Conservation (phyloP, 2,329 filamentous ascomycete genomes). For the Arthrobotrys entomopaga region DNA sequence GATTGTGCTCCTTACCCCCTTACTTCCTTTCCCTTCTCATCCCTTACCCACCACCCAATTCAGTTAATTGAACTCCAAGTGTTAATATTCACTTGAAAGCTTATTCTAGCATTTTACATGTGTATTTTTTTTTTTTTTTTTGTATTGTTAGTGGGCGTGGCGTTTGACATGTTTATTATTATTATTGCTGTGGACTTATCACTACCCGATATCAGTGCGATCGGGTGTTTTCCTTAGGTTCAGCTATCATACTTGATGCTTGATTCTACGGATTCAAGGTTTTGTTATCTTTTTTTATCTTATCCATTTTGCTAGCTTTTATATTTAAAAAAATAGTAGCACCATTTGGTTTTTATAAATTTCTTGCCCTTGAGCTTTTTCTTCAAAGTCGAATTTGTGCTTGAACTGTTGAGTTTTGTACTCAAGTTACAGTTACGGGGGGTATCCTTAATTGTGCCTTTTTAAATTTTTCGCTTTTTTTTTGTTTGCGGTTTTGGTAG, state of each 20-base stretch:
- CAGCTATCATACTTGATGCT: no score
- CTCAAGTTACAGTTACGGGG: no score
- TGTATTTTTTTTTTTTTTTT: slow-evolving; percentile 4
- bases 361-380: no score
- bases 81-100: slow-evolving; percentile 35
- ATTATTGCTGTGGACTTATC: not conserved
- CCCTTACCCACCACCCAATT: slow-evolving; percentile 4
- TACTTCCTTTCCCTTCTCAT: slow-evolving; percentile 17
- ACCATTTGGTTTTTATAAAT: no score
- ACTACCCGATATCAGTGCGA: not conserved
- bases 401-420: no score
- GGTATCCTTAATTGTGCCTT: no score
- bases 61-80: slow-evolving; percentile 8
- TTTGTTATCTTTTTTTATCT: not conserved
- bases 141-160: slow-evolving; percentile 44
- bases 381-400: no score
- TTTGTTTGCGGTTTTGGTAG: no score
- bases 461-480: no score
- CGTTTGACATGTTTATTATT: slow-evolving; percentile 23
- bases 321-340: no score
- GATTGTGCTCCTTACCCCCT: not conserved
- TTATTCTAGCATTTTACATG: not conserved
- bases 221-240: not conserved
- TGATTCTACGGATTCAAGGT: no score
- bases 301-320: not conserved